Evolutionary conservation across 768 basidiomycete genomes (phyloP).

Genomic region (Pisolithus orientalis): DNA sequence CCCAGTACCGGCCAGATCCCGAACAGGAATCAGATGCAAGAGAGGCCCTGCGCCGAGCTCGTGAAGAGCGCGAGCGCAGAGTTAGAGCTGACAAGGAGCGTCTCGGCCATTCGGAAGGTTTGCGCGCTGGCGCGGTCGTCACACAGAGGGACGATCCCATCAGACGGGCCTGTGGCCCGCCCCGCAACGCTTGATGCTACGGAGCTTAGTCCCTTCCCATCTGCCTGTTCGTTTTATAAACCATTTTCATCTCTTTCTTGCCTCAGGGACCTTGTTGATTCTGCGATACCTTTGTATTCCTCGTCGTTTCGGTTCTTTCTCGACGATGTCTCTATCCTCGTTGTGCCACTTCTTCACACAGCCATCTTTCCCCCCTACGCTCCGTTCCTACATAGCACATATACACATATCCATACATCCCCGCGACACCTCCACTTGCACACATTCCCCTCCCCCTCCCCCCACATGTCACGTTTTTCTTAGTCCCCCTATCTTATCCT

Average conservation of each 20-base stretch:
- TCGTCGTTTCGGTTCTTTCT: neutral
- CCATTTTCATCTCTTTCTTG: neutral
- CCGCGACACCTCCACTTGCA: too few relatives aligned
- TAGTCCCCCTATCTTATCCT: too few relatives aligned
- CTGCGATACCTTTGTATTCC: neutral
- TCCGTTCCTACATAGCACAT: too few relatives aligned
- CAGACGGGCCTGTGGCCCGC: conserved; percentile 26
- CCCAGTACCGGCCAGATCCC: neutral
- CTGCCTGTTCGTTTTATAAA: neutral
- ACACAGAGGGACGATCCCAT: conserved; percentile 24
- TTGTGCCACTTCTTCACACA: too few relatives aligned
- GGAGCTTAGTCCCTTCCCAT: neutral
- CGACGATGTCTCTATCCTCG: neutral
- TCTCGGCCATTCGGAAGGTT: conserved; percentile 19
- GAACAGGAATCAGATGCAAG: conserved; percentile 3
- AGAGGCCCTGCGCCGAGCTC: conserved; percentile 7
- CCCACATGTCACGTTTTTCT: too few relatives aligned
- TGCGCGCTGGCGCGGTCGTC: conserved; percentile 25
- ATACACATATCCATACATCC: too few relatives aligned
- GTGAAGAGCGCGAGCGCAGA: conserved; percentile 22
- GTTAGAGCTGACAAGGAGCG: conserved; percentile 18
- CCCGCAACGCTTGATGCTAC: neutral
- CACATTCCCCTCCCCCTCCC: too few relatives aligned
- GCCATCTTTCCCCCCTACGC: too few relatives aligned
- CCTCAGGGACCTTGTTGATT: neutral